Conservation (phyloP, 108 stramenopile genomes). For the Conticribra weissflogii region DNA sequence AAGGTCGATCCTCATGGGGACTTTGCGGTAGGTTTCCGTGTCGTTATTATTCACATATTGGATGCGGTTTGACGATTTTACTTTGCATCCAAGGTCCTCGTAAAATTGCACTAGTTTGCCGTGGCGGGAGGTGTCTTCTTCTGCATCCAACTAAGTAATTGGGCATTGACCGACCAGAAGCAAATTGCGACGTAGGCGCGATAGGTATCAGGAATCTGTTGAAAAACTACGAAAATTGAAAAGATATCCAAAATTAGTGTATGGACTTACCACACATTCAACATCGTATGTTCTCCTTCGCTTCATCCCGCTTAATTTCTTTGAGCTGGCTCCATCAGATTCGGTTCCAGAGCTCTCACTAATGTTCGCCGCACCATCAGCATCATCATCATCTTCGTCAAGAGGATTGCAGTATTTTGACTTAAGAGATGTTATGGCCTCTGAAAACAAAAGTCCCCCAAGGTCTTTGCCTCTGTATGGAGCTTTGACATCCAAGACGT, state of each 20-base stretch:
- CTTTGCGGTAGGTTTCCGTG: conserved; percentile 62
- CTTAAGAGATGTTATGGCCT: conserved; percentile 51
- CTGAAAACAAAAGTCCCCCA: conserved; percentile 63
- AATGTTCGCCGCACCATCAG: too few relatives aligned
- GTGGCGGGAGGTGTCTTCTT: conserved; percentile 66
- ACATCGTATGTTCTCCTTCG: conserved; percentile 30
- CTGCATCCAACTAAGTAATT: conserved; percentile 75
- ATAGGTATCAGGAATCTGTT: too few relatives aligned
- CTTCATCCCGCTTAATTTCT: background rate
- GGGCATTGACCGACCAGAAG: too few relatives aligned
- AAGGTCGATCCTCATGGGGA: conserved; percentile 63
- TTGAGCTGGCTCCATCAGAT: too few relatives aligned
- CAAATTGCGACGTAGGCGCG: too few relatives aligned
- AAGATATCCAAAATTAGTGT: too few relatives aligned
- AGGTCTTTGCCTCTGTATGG: conserved; percentile 63
- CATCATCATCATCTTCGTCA: conserved; percentile 29
- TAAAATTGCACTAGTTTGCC: conserved; percentile 68
- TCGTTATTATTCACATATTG: conserved; percentile 74
- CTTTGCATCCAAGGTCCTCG: conserved; percentile 54
- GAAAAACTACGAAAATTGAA: too few relatives aligned
- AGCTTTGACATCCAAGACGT: conserved; percentile 64
- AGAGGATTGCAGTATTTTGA: conserved; percentile 26
- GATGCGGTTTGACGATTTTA: conserved; percentile 50
- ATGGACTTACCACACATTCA: conserved; percentile 33
- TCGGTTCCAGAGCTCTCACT: too few relatives aligned